Evolutionary conservation across 2,329 filamentous ascomycete genomes (phyloP).

Genomic region (Scedosporium dehoogii): DNA sequence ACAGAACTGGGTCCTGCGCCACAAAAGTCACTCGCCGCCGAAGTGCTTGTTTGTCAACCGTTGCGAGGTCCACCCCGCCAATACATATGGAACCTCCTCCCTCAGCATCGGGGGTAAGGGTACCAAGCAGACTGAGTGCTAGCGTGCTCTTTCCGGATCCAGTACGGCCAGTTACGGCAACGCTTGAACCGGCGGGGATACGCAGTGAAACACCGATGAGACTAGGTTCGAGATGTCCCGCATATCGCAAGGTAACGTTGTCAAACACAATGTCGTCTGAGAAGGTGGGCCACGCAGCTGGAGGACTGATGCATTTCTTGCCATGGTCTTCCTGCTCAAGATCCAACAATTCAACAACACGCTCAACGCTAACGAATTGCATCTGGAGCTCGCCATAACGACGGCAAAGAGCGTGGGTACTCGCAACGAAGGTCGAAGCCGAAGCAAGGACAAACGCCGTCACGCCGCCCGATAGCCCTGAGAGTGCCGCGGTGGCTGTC

Average conservation of each 20-base stretch:
- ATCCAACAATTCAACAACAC: conserved; percentile 71
- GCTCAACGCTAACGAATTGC: conserved; percentile 84
- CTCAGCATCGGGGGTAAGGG: conserved; percentile 31
- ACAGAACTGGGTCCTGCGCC: conserved; percentile 53
- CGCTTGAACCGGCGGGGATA: conserved; percentile 56
- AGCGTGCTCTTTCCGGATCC: conserved; percentile 80
- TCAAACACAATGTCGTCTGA: conserved; percentile 67
- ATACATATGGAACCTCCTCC: conserved; percentile 40
- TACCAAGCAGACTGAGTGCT: conserved; percentile 48
- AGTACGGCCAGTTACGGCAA: conserved; percentile 68
- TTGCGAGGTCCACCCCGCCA: conserved; percentile 41
- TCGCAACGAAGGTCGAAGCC: conserved; percentile 56
- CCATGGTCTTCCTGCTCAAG: conserved; percentile 67
- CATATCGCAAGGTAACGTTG: conserved; percentile 69
- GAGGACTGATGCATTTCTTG: conserved; percentile 45
- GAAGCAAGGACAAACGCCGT: conserved; percentile 76
- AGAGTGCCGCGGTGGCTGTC: conserved; percentile 64
- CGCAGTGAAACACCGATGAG: conserved; percentile 58
- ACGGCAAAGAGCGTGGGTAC: conserved; percentile 66
- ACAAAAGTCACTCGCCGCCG: conserved; percentile 52
- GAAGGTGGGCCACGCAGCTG: conserved; percentile 66
- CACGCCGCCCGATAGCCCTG: conserved; percentile 64
- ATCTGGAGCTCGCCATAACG: conserved; percentile 80
- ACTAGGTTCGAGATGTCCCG: conserved; percentile 64
- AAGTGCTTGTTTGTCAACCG: conserved; percentile 43